phyloP scores from a whole-genome alignment of 768 basidiomycete species.

The Lyophyllum semitale region DNA sequence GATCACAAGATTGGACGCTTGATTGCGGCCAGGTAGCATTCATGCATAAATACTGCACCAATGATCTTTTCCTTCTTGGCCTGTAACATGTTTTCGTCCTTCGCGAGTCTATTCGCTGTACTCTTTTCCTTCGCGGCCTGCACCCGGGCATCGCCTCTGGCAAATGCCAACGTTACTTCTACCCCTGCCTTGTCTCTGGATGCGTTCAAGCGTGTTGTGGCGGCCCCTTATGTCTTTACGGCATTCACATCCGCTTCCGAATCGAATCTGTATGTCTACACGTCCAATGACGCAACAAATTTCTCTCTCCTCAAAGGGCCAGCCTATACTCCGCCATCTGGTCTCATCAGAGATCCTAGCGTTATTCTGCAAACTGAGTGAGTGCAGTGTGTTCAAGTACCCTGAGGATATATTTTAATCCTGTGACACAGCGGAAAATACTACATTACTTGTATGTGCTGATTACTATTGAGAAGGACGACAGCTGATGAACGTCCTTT shows the following conservation, averaged over 20 bases:
- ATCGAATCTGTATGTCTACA: conserved; percentile 35
- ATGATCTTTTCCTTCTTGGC: background rate
- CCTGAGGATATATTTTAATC: background rate
- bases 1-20: conserved; percentile 9
- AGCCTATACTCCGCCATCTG: conserved; percentile 34
- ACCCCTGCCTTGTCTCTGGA: conserved; percentile 28
- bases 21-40: background rate
- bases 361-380: conserved; percentile 37
- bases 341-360: conserved; percentile 37
- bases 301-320: conserved; percentile 33
- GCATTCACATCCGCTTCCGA: conserved; percentile 35
- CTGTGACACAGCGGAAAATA: conserved; percentile 28
- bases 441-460: conserved; percentile 31
- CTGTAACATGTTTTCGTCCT: background rate
- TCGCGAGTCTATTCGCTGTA: background rate
- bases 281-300: conserved; percentile 32
- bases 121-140: background rate
- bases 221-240: conserved; percentile 33
- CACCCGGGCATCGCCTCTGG: conserved; percentile 4
- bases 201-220: conserved; percentile 30
- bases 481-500: background rate
- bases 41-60: conserved; percentile 3
- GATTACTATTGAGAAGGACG: background rate
- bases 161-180: conserved; percentile 16
- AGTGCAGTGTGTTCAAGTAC: conserved; percentile 10